A percentile compares a stretch with the other conserved stretches of the same genome.
These are phyloP conservation scores for Nemophila menziesii DNA, from an alignment of 257 asterid genomes.

Conservation along the genomic window DNA sequence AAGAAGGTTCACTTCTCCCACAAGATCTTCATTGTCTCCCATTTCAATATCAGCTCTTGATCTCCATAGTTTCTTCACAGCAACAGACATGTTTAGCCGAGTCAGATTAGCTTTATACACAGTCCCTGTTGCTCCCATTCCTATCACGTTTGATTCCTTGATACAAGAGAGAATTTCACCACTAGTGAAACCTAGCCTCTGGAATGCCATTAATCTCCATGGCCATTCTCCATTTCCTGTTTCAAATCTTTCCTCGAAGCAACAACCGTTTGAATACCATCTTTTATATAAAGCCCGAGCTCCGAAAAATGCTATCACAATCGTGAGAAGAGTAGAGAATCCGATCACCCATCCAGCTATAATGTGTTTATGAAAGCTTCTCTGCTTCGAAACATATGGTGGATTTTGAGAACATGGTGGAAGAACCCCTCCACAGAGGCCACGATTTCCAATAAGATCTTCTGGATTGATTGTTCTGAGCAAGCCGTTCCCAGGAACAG, in stretches of 20 bases:
- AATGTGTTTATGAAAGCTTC: constrained; percentile 32
- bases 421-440: constrained; percentile 65
- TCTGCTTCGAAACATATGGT: constrained; percentile 18
- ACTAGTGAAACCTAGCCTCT: constrained; percentile 55
- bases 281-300: constrained; percentile 28
- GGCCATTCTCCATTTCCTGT: constrained; percentile 50
- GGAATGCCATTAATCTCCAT: constrained; percentile 78
- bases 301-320: constrained; percentile 29
- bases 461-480: constrained; percentile 49
- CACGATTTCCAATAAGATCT: constrained; percentile 51
- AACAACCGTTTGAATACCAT: constrained; percentile 41
- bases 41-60: constrained; percentile 40
- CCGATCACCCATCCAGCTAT: constrained; percentile 54
- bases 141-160: constrained; percentile 58
- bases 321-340: constrained; percentile 29
- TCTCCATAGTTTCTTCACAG: constrained; percentile 72
- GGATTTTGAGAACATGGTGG: constrained; percentile 42
- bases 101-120: constrained; percentile 66
- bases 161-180: constrained; percentile 54
- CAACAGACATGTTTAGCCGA: constrained; percentile 34
- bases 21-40: constrained; percentile 44
- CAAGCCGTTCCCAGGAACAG: constrained; percentile 55
- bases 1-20: constrained; percentile 58
- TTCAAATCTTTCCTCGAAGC: constrained; percentile 42
- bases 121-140: constrained; percentile 66